Base-by-base conservation (phyloP, 2,329 filamentous ascomycete species). In the Fragosphaeria purpurea region DNA sequence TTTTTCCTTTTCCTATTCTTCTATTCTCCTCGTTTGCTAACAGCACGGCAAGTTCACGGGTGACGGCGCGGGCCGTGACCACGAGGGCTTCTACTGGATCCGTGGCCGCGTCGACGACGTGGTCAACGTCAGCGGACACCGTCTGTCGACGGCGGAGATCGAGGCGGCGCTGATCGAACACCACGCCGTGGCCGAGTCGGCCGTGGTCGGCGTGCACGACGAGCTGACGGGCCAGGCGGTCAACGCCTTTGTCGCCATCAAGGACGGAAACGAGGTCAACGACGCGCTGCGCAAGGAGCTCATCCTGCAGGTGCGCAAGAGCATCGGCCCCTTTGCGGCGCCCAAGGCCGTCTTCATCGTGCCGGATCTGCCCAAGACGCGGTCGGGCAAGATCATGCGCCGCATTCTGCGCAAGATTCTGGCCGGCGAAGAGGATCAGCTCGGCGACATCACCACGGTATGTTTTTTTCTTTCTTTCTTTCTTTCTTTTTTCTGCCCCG, bases 81-180 rank as follows among this genome's bases (percentile, higher is more conserved):
- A 95, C 70, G 93, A 98, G 62, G 93, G 93, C 51, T 98, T 96
- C 76, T 98, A 97, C 81, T 98, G 93, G 93, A 98, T 98, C 67
- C 88, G 93, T 56, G 93, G 93, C 58, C 89, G 93, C 68, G 93
- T 98, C 48, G 93, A 98, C 65, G 93, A 98, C 62, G 93, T 98
- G 42, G 91, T 98, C 67, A 98, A 98, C 69, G 93, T 98, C 55
- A 93, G 86, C 60, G 93, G 93, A 33, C 93, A 98, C 70, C 85
- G 93, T 67, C 77, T 98, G 56, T 97, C 91, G 12, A 98, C 93
- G 8, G 91, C 93, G 38, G 93, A 98, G 70, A 98, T 98, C 58
- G 93, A 98, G 71, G 93, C 93, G 33, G 93, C 93, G 13, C 82
- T 98, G 46, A 84, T 98, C 58, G 91, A 97, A 75, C 90, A 97